Evolutionary conservation across 306 rosid species (phyloP).

Genomic region (Pyrus pyrifolia): DNA sequence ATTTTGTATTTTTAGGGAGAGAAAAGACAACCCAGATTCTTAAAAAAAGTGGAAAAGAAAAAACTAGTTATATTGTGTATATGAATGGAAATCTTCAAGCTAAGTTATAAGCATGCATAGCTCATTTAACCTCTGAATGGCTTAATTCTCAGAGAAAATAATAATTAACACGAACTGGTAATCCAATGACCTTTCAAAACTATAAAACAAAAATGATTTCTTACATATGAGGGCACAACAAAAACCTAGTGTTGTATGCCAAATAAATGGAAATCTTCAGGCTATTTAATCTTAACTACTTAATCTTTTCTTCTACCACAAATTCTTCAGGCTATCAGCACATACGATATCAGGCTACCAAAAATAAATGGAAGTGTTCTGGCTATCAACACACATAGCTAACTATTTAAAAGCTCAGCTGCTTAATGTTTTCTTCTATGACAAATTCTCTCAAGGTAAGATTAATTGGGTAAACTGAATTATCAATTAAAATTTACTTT

Average conservation of each 20-base stretch:
- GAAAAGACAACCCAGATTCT: neutral
- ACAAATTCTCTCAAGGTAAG: neutral
- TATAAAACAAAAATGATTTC: neutral
- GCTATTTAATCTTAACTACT: neutral
- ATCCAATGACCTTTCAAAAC: neutral
- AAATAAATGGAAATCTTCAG: neutral
- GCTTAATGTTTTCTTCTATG: neutral
- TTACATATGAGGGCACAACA: neutral
- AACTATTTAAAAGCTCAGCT: neutral
- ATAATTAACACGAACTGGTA: neutral
- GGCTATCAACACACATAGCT: too few species aligned
- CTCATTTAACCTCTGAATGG: neutral
- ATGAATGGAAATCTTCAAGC: neutral
- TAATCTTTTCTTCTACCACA: too few species aligned
- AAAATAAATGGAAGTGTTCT: too few species aligned
- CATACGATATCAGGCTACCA: too few species aligned
- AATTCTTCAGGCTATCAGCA: too few species aligned
- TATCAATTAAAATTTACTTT: slow-evolving; percentile 41
- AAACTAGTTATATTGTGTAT: neutral
- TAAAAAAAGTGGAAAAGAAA: neutral
- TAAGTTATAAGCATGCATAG: neutral
- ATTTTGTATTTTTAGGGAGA: neutral
- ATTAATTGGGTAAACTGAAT: slow-evolving; percentile 3
- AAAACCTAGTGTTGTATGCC: neutral
- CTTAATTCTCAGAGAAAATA: neutral